Percentiles rank a stretch among this genome's conserved stretches.
Evolutionary conservation across 768 basidiomycete genomes (phyloP).

Genomic region (Suillus occidentalis): DNA sequence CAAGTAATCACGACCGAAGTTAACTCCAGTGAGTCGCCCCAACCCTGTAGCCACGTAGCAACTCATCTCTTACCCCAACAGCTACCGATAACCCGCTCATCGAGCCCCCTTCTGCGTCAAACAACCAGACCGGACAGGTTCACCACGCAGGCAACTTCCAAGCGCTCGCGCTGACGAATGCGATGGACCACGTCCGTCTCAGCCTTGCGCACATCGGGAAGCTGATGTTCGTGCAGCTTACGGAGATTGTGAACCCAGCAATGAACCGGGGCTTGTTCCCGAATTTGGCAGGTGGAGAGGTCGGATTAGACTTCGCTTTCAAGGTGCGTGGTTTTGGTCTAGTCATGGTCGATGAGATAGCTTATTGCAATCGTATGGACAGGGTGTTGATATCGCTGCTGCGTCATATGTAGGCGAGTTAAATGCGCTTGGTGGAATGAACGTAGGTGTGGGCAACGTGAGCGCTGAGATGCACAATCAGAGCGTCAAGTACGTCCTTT

Average conservation of each 20-base stretch:
- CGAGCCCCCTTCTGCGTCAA: slow-evolving; percentile 69
- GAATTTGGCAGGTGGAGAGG: slow-evolving; percentile 75
- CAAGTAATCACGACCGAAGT: slow-evolving; percentile 70
- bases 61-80: slow-evolving; percentile 23
- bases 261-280: slow-evolving; percentile 82
- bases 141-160: slow-evolving; percentile 92
- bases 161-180: slow-evolving; percentile 80
- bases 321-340: slow-evolving; percentile 38
- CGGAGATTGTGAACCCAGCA: slow-evolving; percentile 54
- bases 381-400: slow-evolving; percentile 77
- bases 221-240: slow-evolving; percentile 63
- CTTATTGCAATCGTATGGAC: not conserved
- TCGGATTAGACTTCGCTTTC: slow-evolving; percentile 77
- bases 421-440: slow-evolving; percentile 69
- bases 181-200: slow-evolving; percentile 85
- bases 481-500: slow-evolving; percentile 71
- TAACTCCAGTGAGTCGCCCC: slow-evolving; percentile 66
- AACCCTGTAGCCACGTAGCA: slow-evolving; percentile 5
- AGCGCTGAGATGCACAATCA: slow-evolving; percentile 93
- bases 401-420: slow-evolving; percentile 84
- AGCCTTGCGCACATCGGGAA: slow-evolving; percentile 70
- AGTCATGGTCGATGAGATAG: not conserved
- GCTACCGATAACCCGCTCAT: slow-evolving; percentile 89
- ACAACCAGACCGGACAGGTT: slow-evolving; percentile 41
- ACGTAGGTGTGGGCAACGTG: slow-evolving; percentile 82